These are phyloP conservation scores for Wickerhamomyces rabaulensis DNA, from an alignment of 805 yeast genomes.

Conservation along the genomic window DNA sequence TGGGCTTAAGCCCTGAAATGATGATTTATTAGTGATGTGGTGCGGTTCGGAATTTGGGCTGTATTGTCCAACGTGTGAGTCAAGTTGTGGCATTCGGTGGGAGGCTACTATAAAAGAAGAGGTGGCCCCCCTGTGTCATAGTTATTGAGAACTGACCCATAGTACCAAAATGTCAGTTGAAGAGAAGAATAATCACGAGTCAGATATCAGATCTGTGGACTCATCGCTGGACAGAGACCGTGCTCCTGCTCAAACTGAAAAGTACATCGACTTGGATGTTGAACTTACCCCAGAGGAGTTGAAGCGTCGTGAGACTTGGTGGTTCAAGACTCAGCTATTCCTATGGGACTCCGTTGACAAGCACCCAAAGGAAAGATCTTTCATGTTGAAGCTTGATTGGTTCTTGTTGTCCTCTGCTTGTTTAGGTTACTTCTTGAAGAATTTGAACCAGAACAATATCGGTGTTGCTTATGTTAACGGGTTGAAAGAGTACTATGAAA, in stretches of 20 bases:
- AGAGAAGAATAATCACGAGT: neutral
- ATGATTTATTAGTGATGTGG: neutral
- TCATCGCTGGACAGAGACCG: neutral
- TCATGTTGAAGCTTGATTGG: slow-evolving; percentile 30
- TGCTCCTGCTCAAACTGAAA: neutral
- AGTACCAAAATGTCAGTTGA: neutral
- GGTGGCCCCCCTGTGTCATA: neutral
- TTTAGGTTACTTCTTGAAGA: slow-evolving; percentile 42
- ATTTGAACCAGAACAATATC: slow-evolving; percentile 36
- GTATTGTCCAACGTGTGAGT: neutral
- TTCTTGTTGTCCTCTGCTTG: slow-evolving; percentile 36
- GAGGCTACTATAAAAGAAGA: neutral
- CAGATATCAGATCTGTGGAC: neutral
- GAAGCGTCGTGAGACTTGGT: slow-evolving; percentile 2
- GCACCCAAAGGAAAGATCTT: slow-evolving; percentile 29
- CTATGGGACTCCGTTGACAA: slow-evolving; percentile 29
- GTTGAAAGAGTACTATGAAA: slow-evolving; percentile 36
- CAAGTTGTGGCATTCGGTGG: neutral
- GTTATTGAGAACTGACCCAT: no score
- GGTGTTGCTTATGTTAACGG: slow-evolving; percentile 43
- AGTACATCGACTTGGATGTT: slow-evolving; percentile 5
- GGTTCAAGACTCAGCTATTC: slow-evolving; percentile 4
- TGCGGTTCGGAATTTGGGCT: no score
- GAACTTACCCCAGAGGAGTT: slow-evolving; percentile 3
- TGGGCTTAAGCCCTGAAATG: no score